Evolutionary conservation across 441 rosid genomes (phyloP).

Genomic region (Biscutella auriculata): DNA sequence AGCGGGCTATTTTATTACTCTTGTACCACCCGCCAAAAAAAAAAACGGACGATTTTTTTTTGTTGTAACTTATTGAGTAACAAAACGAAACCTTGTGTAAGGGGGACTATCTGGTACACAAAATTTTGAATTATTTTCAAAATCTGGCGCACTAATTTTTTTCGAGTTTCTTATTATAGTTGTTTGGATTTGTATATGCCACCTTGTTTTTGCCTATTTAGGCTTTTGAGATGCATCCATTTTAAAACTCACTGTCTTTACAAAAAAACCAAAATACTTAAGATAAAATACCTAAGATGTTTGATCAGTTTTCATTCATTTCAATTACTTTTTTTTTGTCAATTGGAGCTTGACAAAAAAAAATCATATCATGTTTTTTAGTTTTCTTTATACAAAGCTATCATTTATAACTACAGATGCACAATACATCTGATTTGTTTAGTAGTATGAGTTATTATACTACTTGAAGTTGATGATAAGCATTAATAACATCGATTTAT

Average conservation of each 20-base stretch:
- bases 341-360: no score
- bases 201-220: background rate
- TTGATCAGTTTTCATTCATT: no score
- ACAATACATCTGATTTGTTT: background rate
- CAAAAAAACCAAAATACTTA: no score
- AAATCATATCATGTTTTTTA: no score
- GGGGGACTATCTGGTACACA: background rate
- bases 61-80: background rate
- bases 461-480: slow-evolving; percentile 7
- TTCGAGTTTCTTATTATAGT: background rate
- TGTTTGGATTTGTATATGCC: background rate
- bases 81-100: background rate
- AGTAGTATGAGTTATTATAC: background rate
- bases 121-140: slow-evolving; percentile 10
- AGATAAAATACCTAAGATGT: no score
- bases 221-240: background rate
- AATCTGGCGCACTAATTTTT: background rate
- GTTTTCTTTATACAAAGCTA: background rate
- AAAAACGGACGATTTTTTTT: no score
- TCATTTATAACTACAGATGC: background rate
- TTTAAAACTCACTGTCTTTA: background rate
- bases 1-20: slow-evolving; percentile 14
- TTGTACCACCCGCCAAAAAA: slow-evolving; percentile 17
- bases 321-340: no score
- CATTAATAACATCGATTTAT: slow-evolving; percentile 18